These are phyloP conservation scores for Fennellomyces sp. DNA, from an alignment of 371 early-diverging fungal species.

Conservation along the genomic window DNA sequence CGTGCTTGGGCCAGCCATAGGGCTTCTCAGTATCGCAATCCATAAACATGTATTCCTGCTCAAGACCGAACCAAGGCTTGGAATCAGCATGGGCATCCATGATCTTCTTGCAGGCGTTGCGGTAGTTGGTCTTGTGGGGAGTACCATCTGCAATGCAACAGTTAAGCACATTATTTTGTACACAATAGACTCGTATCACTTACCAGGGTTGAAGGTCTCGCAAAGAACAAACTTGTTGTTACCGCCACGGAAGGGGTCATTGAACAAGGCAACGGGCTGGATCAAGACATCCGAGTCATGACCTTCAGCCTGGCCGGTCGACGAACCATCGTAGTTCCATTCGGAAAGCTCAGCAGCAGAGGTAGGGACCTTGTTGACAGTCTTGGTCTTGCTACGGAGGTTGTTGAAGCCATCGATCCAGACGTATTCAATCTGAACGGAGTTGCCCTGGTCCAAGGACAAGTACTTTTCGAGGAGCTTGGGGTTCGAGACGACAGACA, in stretches of 20 bases:
- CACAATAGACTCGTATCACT: too few species aligned
- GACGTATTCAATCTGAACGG: constrained; percentile 51
- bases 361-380: constrained; percentile 37
- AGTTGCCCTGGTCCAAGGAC: constrained; percentile 39
- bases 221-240: constrained; percentile 54
- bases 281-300: constrained; percentile 37
- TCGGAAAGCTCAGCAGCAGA: constrained; percentile 44
- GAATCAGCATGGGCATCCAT: constrained; percentile 31
- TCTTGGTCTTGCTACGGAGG: constrained; percentile 44
- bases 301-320: constrained; percentile 48
- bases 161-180: too few species aligned
- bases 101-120: constrained; percentile 33
- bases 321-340: constrained; percentile 60
- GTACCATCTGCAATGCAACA: constrained; percentile 38
- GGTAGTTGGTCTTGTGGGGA: constrained; percentile 53
- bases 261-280: constrained; percentile 52
- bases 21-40: constrained; percentile 54
- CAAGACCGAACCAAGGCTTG: constrained; percentile 67
- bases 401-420: constrained; percentile 51
- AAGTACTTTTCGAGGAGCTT: constrained; percentile 42
- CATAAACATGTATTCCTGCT: constrained; percentile 62
- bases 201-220: constrained; percentile 38
- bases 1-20: constrained; percentile 63
- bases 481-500: constrained; percentile 31
- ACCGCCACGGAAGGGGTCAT: constrained; percentile 57